phyloP scores from a whole-genome alignment of 2,329 filamentous ascomycete species.

The Pseudocercospora macadamiae region DNA sequence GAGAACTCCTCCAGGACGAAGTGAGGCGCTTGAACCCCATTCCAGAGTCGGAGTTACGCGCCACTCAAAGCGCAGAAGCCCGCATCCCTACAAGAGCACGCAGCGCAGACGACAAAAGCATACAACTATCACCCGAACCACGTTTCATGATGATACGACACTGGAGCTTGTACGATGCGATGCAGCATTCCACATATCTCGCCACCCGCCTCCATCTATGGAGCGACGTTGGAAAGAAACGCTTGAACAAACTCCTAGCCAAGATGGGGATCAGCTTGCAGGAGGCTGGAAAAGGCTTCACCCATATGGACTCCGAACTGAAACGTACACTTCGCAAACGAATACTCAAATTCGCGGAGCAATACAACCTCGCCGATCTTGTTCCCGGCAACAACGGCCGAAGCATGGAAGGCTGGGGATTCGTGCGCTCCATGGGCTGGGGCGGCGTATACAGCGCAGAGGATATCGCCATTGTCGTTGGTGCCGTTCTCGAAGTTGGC shows the following conservation, averaged over 20 bases:
- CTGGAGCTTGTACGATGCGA: conserved; percentile 97
- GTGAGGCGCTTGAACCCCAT: conserved; percentile 90
- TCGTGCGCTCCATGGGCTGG: conserved; percentile 97
- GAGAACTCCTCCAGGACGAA: conserved; percentile 86
- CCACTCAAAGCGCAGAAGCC: conserved; percentile 69
- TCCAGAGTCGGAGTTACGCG: conserved; percentile 54
- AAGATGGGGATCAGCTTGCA: conserved; percentile 97
- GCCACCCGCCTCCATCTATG: conserved; percentile 91
- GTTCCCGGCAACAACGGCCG: conserved; percentile 72
- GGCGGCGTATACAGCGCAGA: conserved; percentile 89
- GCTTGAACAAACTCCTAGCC: conserved; percentile 88
- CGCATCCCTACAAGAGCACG: conserved; percentile 86
- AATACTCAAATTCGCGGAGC: conserved; percentile 84
- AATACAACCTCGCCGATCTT: conserved; percentile 92
- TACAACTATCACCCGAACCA: conserved; percentile 89
- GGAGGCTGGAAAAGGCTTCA: conserved; percentile 94
- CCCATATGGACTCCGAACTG: conserved; percentile 97
- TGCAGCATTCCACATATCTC: conserved; percentile 95
- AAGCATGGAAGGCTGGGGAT: conserved; percentile 92
- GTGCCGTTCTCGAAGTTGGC: conserved; percentile 90
- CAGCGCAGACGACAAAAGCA: conserved; percentile 87
- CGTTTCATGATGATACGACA: conserved; percentile 90
- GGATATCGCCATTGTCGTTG: conserved; percentile 90
- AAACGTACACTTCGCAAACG: conserved; percentile 85
- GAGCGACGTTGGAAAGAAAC: conserved; percentile 85